Evolutionary conservation across 306 rosid genomes (phyloP).

Genomic region (Dryas alaskensis): DNA sequence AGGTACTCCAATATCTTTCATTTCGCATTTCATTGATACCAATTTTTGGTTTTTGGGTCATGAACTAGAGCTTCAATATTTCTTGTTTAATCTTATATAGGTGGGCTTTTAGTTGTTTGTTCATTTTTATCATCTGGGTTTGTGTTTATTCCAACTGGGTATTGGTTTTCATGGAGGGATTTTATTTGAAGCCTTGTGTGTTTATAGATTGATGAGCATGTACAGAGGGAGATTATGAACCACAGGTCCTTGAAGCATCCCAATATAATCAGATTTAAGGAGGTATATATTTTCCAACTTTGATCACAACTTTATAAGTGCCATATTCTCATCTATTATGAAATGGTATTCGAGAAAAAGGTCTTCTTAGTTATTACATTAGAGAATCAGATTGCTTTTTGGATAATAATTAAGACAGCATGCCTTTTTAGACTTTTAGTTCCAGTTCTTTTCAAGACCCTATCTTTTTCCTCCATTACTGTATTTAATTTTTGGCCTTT

Average conservation of each 20-base stretch:
- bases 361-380: background rate
- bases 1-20: conserved; percentile 41
- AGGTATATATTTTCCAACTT: conserved; percentile 47
- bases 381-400: conserved; percentile 13
- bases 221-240: conserved; percentile 93
- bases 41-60: background rate
- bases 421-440: background rate
- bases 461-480: background rate
- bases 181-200: background rate
- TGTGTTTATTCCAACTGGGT: conserved; percentile 1
- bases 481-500: background rate
- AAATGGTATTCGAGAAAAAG: background rate
- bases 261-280: conserved; percentile 87
- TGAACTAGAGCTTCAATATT: background rate
- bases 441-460: background rate
- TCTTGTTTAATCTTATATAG: background rate
- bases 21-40: background rate
- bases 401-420: background rate
- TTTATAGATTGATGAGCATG: conserved; percentile 89
- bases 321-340: background rate
- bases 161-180: background rate
- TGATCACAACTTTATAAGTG: background rate
- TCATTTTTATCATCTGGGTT: conserved; percentile 10
- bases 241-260: conserved; percentile 97
- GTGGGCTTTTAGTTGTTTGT: conserved; percentile 4